Conservation (phyloP, 192 early-diverging fungal species). For the Entophlyctis luteolus region DNA sequence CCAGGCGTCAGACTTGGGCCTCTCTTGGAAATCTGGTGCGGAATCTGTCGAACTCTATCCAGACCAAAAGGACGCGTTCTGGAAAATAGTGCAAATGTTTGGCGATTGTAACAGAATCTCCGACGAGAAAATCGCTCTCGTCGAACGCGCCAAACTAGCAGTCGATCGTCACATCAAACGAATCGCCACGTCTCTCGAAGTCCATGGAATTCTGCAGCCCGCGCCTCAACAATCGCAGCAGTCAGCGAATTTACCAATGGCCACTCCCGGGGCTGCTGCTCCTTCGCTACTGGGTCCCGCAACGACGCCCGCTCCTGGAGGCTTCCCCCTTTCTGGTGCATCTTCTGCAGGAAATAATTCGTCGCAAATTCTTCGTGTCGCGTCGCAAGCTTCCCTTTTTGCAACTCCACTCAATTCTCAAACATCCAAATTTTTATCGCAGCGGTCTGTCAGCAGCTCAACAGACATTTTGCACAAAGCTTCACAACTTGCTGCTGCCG, state of each 20-base stretch:
- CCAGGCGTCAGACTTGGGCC: background rate
- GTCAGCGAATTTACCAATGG: background rate
- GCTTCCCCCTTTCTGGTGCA: background rate
- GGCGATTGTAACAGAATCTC: slow-evolving; percentile 8
- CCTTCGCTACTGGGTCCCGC: background rate
- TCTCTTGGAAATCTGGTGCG: slow-evolving; percentile 12
- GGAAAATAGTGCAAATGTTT: slow-evolving; percentile 24
- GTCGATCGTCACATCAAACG: slow-evolving; percentile 17
- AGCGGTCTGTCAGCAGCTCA: background rate
- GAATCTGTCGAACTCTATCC: slow-evolving; percentile 18
- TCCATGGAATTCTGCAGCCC: background rate
- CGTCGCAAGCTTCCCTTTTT: background rate
- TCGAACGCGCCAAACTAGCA: background rate
- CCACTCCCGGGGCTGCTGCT: background rate
- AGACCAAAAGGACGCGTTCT: slow-evolving; percentile 20
- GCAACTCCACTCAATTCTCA: background rate
- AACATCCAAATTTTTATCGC: slow-evolving; percentile 3
- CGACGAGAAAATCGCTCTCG: slow-evolving; percentile 15
- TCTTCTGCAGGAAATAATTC: background rate
- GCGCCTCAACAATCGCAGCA: background rate
- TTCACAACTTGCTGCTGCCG: slow-evolving; percentile 8
- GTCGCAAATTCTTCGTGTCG: background rate
- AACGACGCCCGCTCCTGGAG: background rate
- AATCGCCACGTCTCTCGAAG: slow-evolving; percentile 1
- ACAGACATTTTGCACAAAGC: slow-evolving; percentile 17